phyloP scores from a whole-genome alignment of 176 grass and related monocot genomes.

The Pontederia crassipes region DNA sequence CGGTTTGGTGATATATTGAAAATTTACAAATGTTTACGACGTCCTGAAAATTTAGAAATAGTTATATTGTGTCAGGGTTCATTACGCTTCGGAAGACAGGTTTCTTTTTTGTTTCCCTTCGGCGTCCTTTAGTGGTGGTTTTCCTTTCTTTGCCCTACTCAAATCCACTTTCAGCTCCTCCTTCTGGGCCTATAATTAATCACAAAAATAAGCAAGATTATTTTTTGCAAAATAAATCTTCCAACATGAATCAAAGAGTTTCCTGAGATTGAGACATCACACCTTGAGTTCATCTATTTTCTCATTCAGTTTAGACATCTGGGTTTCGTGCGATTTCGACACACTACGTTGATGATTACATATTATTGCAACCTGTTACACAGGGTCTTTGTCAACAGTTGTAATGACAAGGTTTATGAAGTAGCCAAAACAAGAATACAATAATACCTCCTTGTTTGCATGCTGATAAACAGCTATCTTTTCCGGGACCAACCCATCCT shows the following conservation, averaged over 20 bases:
- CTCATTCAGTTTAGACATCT: slow-evolving; percentile 84
- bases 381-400: background rate
- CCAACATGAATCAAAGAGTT: too few species aligned
- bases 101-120: slow-evolving; percentile 84
- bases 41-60: background rate
- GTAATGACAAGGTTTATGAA: background rate
- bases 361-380: slow-evolving; percentile 76
- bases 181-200: slow-evolving; percentile 35
- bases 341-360: slow-evolving; percentile 97
- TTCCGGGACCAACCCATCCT: slow-evolving; percentile 69
- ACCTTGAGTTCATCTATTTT: slow-evolving; percentile 92
- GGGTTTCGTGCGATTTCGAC: slow-evolving; percentile 86
- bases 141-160: slow-evolving; percentile 65
- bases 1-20: background rate
- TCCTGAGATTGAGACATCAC: background rate
- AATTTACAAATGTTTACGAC: slow-evolving; percentile 7
- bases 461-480: slow-evolving; percentile 87
- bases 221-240: too few species aligned
- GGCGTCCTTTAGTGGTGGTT: slow-evolving; percentile 57
- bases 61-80: slow-evolving; percentile 9
- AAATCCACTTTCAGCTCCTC: slow-evolving; percentile 77
- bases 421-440: background rate
- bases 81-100: slow-evolving; percentile 70
- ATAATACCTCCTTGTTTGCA: slow-evolving; percentile 82
- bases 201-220: too few species aligned